These are phyloP conservation scores for Liriodendron chinense DNA, from an alignment of 164 flowering plant genomes.

Conservation along the genomic window DNA sequence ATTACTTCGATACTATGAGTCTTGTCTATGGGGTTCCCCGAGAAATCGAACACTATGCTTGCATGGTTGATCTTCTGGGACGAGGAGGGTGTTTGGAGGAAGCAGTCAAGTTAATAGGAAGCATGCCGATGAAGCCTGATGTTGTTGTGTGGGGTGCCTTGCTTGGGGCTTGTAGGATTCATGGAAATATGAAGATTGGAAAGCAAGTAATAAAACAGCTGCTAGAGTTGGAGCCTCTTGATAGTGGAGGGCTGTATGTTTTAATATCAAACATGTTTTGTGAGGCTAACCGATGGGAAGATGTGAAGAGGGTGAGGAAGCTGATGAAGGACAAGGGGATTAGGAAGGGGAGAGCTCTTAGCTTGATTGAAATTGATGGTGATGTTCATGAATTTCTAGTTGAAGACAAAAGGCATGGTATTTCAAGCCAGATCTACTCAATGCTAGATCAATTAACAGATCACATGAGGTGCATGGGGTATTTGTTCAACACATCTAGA, in stretches of 20 bases:
- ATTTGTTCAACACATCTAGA: neutral
- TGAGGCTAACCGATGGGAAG: constrained; percentile 50
- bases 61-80: constrained; percentile 56
- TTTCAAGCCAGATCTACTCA: constrained; percentile 24
- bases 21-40: constrained; percentile 22
- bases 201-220: constrained; percentile 38
- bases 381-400: constrained; percentile 37
- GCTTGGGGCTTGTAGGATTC: constrained; percentile 54
- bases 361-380: constrained; percentile 45
- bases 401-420: constrained; percentile 39
- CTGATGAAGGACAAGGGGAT: constrained; percentile 40
- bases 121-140: constrained; percentile 54
- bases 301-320: constrained; percentile 40
- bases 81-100: constrained; percentile 42
- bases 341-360: constrained; percentile 37
- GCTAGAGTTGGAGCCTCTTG: constrained; percentile 34
- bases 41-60: constrained; percentile 51
- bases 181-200: constrained; percentile 33
- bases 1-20: constrained; percentile 37
- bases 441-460: constrained; percentile 28
- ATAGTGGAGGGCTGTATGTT: constrained; percentile 48
- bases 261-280: constrained; percentile 48
- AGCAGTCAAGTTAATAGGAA: constrained; percentile 35
- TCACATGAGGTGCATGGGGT: constrained; percentile 14
- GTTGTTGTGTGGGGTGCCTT: constrained; percentile 51